Evolutionary conservation across 2,329 filamentous ascomycete genomes (phyloP), one percentile per base, ranked within the genome.

Genomic region (Neonectria ditissima): DNA sequence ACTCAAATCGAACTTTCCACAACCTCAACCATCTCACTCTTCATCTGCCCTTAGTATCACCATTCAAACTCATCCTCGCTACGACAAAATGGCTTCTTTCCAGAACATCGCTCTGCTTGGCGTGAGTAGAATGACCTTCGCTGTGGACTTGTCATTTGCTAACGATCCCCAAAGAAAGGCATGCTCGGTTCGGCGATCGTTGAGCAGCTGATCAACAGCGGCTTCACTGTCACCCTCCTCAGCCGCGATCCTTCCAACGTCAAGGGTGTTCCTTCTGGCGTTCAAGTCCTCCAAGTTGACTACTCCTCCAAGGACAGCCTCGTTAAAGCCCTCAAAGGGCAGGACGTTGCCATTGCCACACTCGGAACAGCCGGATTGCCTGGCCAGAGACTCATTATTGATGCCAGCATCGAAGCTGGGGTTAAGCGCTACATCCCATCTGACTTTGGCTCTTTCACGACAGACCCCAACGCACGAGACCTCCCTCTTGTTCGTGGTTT

Each of bases 171-270:
- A 45, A 7, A 62, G 59, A 62, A 62, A 52, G 59, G 59, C 10
- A 22, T 34, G 14, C 32, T 79, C 14, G 77, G 78, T 34, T 62
- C 66, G 4, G 64, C 70, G 1, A 63, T 77, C 10, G 59, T 76
- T 26, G 65, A 72, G 2, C 69, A 73, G 24, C 68, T 80, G 9
- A 57, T 76, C 39, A 65, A 68, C 0, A 69, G 67, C 13, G 75
- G 71, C 8, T 77, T 88, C 78, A 79, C 80, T 57, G 78, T 86
- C 58, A 86, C 84, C 11, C 79, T 85, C 43, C 79, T 89, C 34
- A 83, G 82, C 32, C 83, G 86, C 16, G 13, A 28, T 13, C 16
- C 51, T 9, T 20, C 51, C n/a, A 13, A n/a, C 22, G 44, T 20
- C 28, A n/a, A 57, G 5, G 37, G 11, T 22, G 22, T 54, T 9